A percentile compares a stretch with the other conserved stretches of the same genome.
Conservation (phyloP, 441 rosid genomes). For the Melastoma candidum region DNA sequence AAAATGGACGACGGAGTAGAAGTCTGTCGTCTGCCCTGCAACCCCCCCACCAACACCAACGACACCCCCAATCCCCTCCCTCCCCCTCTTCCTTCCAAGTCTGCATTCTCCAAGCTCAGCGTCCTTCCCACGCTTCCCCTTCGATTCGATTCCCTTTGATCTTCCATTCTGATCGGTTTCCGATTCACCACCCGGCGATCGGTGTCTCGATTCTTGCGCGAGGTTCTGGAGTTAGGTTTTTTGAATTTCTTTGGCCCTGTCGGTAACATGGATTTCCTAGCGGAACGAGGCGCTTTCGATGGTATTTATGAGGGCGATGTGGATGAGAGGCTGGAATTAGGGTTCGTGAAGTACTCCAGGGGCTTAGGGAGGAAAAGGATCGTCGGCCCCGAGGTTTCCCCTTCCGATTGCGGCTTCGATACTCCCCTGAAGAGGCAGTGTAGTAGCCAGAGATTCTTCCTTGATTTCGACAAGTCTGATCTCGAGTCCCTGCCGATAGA, state of each 20-base stretch:
- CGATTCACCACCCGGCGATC: no score
- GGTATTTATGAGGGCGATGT: slow-evolving; percentile 19
- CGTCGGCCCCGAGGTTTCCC: slow-evolving; percentile 19
- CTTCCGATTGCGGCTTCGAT: neutral
- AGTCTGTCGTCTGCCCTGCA: no score
- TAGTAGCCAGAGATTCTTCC: slow-evolving; percentile 14
- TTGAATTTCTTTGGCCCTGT: neutral
- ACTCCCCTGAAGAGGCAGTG: slow-evolving; percentile 50
- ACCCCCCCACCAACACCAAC: no score
- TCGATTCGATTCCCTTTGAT: no score
- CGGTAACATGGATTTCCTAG: slow-evolving; percentile 16
- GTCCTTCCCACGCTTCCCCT: no score
- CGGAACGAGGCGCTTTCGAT: slow-evolving; percentile 22
- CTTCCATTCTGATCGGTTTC: no score
- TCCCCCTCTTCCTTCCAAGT: no score
- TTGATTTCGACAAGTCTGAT: slow-evolving; percentile 21
- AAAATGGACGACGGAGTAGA: no score
- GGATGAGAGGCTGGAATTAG: slow-evolving; percentile 30
- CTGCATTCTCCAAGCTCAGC: no score
- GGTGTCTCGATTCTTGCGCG: no score
- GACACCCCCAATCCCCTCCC: no score
- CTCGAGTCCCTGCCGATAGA: slow-evolving; percentile 73
- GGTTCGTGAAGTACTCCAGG: slow-evolving; percentile 36
- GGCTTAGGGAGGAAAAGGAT: slow-evolving; percentile 76
- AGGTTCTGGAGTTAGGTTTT: no score